Base-by-base conservation (phyloP, 495 filamentous ascomycete genomes). In the Penicillium longicatenatum region DNA sequence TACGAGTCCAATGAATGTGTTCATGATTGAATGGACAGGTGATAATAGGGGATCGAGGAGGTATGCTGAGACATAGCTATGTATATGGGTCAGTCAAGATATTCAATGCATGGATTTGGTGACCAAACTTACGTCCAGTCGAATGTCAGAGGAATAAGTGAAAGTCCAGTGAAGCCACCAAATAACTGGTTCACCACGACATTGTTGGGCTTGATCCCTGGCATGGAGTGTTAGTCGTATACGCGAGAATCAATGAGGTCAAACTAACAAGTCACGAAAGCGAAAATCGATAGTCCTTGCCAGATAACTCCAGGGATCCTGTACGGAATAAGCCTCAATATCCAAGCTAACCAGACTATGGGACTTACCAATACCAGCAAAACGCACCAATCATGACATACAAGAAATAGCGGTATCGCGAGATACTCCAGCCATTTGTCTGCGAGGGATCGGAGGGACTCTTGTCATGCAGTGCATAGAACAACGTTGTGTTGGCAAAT, bases 151-250 rank as follows among this genome's bases (percentile, higher is more conserved):
- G 84, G 84, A 7, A 86, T 57, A 30, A 88, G 50, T 0, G 81
- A 84, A 22, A 88, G 56, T 0, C 84, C 84, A 5, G 82, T 84
- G 2, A 68, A 67, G 17, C 79, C 80, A 0, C 84, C 84, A 65
- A 87, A 88, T 14, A 88, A 33, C 64, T 87, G 84, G 48, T 87
- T 87, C 21, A 87, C 62, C 14, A 86, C 73, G 0, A 78, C 72
- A 59, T 78, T 86, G 37, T 86, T 68, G 6, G 84, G 84, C 3
- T 71, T 73, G 39, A 86, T 74, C 84, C 64, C 61, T 64, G 9
- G 4, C 21, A 17, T 6, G 14, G 47, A 30, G 9, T 11, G 54
- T 44, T 14, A 30, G 43, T 14, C 20, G 20, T 31, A 11, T 44
- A 19, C 10, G 0, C 10, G 31, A n/a, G 4, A 35, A 2, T 21